phyloP scores from a whole-genome alignment of 192 early-diverging fungal genomes.

The Linnemannia hyalina region DNA sequence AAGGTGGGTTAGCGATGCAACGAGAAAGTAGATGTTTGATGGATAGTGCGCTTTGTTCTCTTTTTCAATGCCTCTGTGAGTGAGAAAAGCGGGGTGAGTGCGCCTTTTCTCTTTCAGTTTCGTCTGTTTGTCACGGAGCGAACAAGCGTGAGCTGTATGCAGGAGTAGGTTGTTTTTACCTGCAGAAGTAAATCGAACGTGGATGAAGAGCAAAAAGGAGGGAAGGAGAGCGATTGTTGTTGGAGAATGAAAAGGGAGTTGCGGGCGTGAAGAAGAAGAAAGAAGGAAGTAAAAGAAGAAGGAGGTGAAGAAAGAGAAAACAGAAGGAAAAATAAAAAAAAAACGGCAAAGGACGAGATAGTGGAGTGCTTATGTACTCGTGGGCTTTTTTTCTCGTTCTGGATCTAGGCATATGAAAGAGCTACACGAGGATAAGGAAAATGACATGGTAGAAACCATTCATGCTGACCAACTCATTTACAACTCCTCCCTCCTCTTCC shows the following conservation, averaged over 20 bases:
- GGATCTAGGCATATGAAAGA: background rate
- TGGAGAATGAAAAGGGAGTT: background rate
- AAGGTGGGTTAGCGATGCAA: no score
- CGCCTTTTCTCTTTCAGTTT: no score
- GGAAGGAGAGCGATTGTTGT: background rate
- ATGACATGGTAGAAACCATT: background rate
- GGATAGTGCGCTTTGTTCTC: background rate
- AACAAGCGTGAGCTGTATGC: no score
- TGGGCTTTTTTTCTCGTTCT: background rate
- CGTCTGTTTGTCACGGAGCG: no score
- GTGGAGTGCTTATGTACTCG: background rate
- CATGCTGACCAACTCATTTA: conserved; percentile 6
- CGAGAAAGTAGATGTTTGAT: no score
- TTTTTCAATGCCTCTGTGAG: background rate
- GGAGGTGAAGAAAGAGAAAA: background rate
- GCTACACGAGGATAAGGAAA: background rate
- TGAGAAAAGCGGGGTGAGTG: background rate
- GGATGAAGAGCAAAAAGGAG: background rate
- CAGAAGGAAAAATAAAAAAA: background rate
- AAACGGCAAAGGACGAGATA: background rate
- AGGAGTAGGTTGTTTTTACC: background rate
- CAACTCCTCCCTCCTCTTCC: conserved; percentile 1
- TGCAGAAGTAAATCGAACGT: conserved; percentile 3
- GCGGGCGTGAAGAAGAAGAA: background rate
- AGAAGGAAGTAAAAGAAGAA: background rate